Evolutionary conservation across 768 basidiomycete species (phyloP), one percentile per base, ranked within the genome.

Genomic region (Sporobolomyces pararoseus): DNA sequence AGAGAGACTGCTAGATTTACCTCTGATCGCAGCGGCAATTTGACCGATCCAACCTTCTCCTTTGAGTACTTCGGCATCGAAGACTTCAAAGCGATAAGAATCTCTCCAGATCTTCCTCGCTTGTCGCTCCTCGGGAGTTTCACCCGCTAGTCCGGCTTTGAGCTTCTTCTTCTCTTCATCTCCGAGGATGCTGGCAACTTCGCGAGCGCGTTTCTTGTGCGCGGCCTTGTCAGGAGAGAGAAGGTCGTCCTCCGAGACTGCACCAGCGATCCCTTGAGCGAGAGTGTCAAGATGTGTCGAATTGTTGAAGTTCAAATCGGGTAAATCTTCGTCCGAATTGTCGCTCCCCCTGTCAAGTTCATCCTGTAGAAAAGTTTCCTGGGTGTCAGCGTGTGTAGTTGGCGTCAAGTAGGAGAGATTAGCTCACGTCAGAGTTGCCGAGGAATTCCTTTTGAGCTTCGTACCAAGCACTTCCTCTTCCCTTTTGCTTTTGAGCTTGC

Each of bases 201-300:
- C 63, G 12, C 21, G 29, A 2, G 49, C 68, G 12, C 39, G n/a
- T 23, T 35, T 21, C 57, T 59, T 53, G 57, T 59, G 51, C 6
- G 52, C 35, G 35, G 23, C 37, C 32, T 65, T 44, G 27, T 27
- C 49, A 27, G 68, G 68, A 17, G 62, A 63, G 31, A 49, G 55
- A 3, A 69, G 63, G 37, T 63, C 62, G 35, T 69, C 68, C n/a
- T 61, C 59, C 31, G 59, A 61, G 13, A 61, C 59, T 34, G 31
- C 46, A 23, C 59, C 59, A 39, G 59, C 59, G 46, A 61, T 61
- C 6, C 59, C 59, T 25, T 49, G 31, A 31, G 59, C 59, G 21
- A 61, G 59, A 21, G 46, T 49, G 31, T 49, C 32, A 32, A 61
- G 44, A 12, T n/a, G 59, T 14, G 9, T 23, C 31, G 59, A 13